Percentiles rank a stretch among this genome's conserved stretches.
Evolutionary conservation across 495 filamentous ascomycete genomes (phyloP).

Genomic region (Xylaria curta): DNA sequence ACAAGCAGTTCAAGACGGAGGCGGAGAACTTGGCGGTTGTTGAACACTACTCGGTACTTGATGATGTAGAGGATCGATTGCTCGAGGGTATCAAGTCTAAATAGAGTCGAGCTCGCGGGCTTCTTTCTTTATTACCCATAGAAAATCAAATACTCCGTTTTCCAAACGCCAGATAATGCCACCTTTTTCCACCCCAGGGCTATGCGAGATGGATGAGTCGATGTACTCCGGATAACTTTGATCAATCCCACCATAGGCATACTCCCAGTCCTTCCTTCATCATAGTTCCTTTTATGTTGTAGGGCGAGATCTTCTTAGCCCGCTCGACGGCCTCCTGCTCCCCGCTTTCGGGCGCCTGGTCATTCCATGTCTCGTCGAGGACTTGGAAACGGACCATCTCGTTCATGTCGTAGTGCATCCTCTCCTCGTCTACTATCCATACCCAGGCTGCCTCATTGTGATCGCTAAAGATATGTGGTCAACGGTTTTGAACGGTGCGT

Average conservation of each 20-base stretch:
- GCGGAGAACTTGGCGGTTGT: conserved; percentile 95
- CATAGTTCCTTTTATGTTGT: conserved; percentile 70
- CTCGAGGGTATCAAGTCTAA: conserved; percentile 60
- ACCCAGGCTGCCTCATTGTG: conserved; percentile 77
- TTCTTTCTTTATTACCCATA: conserved; percentile 13
- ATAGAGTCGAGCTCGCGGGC: conserved; percentile 26
- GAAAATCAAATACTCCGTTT: conserved; percentile 30
- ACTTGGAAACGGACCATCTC: conserved; percentile 87
- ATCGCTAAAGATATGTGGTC: conserved; percentile 54
- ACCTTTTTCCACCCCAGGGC: conserved; percentile 21
- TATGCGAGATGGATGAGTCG: conserved; percentile 16
- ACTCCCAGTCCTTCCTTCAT: conserved; percentile 57
- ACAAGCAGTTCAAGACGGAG: conserved; percentile 90
- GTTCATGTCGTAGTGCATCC: conserved; percentile 84
- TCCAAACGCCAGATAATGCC: conserved; percentile 28
- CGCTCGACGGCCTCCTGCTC: conserved; percentile 59
- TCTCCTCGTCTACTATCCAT: conserved; percentile 72
- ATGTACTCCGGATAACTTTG: background rate
- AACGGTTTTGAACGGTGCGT: conserved; percentile 9
- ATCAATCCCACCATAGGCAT: conserved; percentile 60
- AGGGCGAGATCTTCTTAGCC: conserved; percentile 61
- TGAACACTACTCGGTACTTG: conserved; percentile 88
- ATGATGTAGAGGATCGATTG: conserved; percentile 84
- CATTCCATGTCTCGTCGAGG: conserved; percentile 83
- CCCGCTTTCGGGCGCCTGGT: conserved; percentile 77